phyloP scores from a whole-genome alignment of 805 yeast species.

The Myxozyma neotropica region DNA sequence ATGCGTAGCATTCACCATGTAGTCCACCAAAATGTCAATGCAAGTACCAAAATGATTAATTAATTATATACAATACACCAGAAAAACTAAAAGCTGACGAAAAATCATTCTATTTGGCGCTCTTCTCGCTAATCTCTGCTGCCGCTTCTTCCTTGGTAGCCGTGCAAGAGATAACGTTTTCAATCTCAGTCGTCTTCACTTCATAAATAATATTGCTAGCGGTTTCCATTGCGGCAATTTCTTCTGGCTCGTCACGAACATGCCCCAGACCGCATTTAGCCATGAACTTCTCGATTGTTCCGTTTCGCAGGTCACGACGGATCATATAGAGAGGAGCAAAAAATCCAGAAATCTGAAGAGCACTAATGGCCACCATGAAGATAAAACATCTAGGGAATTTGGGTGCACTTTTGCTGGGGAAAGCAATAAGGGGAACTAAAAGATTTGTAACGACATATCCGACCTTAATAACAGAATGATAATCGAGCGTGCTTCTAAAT shows the following conservation, averaged over 20 bases:
- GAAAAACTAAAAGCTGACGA: no score
- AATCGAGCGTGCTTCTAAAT: slow-evolving; percentile 27
- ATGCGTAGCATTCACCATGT: no score
- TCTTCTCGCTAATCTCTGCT: no score
- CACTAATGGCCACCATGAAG: slow-evolving; percentile 16
- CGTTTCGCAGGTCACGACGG: slow-evolving; percentile 16
- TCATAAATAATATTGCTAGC: background rate
- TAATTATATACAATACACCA: no score
- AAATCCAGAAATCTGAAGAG: background rate
- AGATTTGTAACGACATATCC: slow-evolving; percentile 31
- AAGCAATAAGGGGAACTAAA: slow-evolving; percentile 28
- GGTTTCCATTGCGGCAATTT: background rate
- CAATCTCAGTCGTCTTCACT: no score
- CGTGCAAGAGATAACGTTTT: no score
- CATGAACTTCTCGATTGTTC: slow-evolving; percentile 2
- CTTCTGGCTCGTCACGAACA: background rate
- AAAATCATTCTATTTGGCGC: no score
- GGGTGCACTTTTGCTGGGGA: slow-evolving; percentile 21
- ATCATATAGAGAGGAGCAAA: slow-evolving; percentile 18
- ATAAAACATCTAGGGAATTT: slow-evolving; percentile 19
- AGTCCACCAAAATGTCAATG: no score
- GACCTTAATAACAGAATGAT: slow-evolving; percentile 25
- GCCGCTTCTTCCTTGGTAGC: no score
- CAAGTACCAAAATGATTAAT: no score
- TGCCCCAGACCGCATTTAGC: background rate